Evolutionary conservation across 257 asterid species (phyloP).

Genomic region (Capsicum baccatum): DNA sequence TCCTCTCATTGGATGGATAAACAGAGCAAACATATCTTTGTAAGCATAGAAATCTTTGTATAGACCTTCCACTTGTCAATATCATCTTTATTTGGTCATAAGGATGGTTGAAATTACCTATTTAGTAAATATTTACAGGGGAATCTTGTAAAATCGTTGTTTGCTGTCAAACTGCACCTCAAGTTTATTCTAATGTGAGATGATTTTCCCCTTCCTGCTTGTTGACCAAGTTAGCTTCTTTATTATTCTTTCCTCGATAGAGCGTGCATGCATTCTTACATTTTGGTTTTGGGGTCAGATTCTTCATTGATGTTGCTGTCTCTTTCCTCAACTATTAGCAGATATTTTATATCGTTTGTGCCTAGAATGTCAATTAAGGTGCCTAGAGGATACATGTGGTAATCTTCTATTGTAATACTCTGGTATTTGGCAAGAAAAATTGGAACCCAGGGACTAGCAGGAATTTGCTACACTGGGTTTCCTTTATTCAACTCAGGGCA

Average conservation of each 20-base stretch:
- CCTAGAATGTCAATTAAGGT: neutral
- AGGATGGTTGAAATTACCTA: neutral
- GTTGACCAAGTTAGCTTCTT: conserved; percentile 7
- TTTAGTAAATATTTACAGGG: conserved; percentile 1
- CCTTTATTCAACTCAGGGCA: conserved; percentile 19
- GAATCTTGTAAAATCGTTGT: neutral
- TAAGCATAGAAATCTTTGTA: conserved; percentile 46
- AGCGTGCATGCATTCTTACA: neutral
- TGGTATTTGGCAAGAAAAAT: neutral
- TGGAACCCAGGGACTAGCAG: neutral
- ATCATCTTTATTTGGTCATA: conserved; percentile 11
- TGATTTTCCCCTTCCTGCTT: neutral
- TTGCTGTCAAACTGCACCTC: conserved; percentile 23
- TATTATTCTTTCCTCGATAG: conserved; percentile 25
- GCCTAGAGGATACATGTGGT: neutral
- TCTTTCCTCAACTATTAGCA: neutral
- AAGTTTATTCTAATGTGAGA: conserved; percentile 17
- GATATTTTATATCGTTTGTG: conserved; percentile 3
- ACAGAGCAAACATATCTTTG: conserved; percentile 97
- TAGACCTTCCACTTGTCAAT: conserved; percentile 12
- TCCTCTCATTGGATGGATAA: conserved; percentile 84
- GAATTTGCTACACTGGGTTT: conserved; percentile 3
- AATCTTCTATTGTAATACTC: neutral
- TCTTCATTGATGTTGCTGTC: neutral
- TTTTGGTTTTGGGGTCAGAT: neutral